phyloP scores from a whole-genome alignment of 1,284 basidiomycete genomes.

The Trichosporon ovoides region DNA sequence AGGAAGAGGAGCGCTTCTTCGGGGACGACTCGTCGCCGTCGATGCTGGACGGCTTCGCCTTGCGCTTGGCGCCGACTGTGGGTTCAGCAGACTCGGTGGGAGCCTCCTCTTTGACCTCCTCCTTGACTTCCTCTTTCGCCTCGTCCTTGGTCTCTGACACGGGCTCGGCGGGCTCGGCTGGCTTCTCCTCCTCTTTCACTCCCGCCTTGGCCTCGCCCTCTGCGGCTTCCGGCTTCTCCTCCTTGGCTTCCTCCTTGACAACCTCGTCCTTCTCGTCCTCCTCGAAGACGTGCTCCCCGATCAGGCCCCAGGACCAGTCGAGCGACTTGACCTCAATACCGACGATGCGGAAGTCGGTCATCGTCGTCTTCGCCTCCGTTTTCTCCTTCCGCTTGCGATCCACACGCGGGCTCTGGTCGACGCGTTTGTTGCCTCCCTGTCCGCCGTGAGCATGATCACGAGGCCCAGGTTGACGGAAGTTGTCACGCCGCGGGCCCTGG shows the following conservation, averaged over 20 bases:
- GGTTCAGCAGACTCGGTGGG: conserved; percentile 12
- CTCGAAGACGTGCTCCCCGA: conserved; percentile 26
- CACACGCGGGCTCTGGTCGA: conserved; percentile 10
- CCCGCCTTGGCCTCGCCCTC: conserved; percentile 13
- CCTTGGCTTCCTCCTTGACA: conserved; percentile 12
- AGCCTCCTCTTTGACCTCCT: conserved; percentile 15
- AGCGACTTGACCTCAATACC: conserved; percentile 65
- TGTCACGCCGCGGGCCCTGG: conserved; percentile 2
- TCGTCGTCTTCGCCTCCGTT: conserved; percentile 65
- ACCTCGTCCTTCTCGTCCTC: conserved; percentile 22
- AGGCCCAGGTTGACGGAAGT: conserved; percentile 13
- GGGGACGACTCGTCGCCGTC: conserved; percentile 41
- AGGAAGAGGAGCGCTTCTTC: conserved; percentile 41
- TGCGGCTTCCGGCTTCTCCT: conserved; percentile 15
- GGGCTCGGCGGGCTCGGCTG: neutral
- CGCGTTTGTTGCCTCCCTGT: conserved; percentile 5
- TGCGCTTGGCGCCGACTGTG: conserved; percentile 43
- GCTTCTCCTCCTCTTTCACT: conserved; percentile 14
- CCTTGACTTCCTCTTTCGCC: conserved; percentile 17
- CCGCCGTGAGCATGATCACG: conserved; percentile 11
- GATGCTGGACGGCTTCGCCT: conserved; percentile 42
- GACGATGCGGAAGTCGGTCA: conserved; percentile 93
- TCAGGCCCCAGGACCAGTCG: conserved; percentile 50
- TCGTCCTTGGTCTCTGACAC: conserved; percentile 13
- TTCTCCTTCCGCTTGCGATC: conserved; percentile 32